A percentile compares a stretch with the other conserved stretches of the same genome.
These are phyloP conservation scores for Aureobasidium melanogenum DNA, from an alignment of 2,329 filamentous ascomycete genomes.

Conservation along the genomic window DNA sequence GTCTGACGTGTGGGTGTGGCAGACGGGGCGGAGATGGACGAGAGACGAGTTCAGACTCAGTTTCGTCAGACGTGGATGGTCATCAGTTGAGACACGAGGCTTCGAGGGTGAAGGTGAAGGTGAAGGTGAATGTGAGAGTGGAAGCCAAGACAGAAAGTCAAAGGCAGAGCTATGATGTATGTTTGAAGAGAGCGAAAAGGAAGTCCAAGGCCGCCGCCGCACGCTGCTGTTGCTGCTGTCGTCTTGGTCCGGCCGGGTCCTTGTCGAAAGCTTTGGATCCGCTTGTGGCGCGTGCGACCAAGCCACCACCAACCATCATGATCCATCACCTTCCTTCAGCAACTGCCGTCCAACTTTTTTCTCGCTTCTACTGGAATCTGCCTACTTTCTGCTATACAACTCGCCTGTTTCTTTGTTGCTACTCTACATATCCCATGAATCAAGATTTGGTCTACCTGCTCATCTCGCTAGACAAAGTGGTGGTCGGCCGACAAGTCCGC, in stretches of 20 bases:
- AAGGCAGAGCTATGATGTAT: neutral
- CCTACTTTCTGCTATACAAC: neutral
- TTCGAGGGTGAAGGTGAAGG: neutral
- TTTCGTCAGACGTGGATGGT: neutral
- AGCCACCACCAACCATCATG: neutral
- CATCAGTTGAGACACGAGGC: neutral
- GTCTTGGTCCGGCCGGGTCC: no score
- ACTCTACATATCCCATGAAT: neutral
- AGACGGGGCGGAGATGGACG: neutral
- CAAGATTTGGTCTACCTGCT: no score
- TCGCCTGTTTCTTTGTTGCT: no score
- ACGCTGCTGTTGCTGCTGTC: neutral
- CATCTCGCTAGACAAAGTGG: neutral
- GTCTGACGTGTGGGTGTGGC: neutral
- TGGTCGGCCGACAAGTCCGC: neutral
- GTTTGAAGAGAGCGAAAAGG: neutral
- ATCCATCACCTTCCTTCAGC: neutral
- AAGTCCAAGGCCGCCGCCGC: neutral
- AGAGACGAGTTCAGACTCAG: neutral
- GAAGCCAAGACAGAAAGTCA: neutral
- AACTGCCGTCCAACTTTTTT: neutral
- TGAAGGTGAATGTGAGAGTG: neutral
- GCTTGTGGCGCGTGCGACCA: neutral
- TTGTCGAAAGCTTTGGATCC: neutral
- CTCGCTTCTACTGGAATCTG: neutral